phyloP scores from a whole-genome alignment of 176 grass and related monocot genomes.

The Oryza brachyantha region DNA sequence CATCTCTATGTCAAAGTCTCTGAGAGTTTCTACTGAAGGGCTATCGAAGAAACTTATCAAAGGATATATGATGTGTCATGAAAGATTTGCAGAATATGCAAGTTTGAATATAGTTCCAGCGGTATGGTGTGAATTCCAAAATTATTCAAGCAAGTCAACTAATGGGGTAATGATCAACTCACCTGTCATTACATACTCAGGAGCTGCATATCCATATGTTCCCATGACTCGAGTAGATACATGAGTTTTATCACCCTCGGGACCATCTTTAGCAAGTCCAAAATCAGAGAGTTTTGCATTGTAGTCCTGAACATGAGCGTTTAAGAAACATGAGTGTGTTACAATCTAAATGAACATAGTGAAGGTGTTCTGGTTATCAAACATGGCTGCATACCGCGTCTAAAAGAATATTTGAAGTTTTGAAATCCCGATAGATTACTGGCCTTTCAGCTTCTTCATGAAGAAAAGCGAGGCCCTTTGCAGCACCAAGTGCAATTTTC shows the following conservation, averaged over 20 bases:
- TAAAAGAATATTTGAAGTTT: slow-evolving; percentile 96
- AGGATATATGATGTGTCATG: background rate
- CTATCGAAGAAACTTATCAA: background rate
- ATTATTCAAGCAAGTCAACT: background rate
- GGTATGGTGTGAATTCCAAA: slow-evolving; percentile 6
- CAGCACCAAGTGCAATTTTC: slow-evolving; percentile 98
- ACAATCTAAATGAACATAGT: slow-evolving; percentile 16
- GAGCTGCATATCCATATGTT: slow-evolving; percentile 94
- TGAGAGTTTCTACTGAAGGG: background rate
- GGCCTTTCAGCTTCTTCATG: slow-evolving; percentile 99
- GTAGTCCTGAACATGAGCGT: slow-evolving; percentile 70
- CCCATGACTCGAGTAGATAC: slow-evolving; percentile 98
- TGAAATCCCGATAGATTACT: slow-evolving; percentile 99
- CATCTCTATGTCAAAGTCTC: background rate
- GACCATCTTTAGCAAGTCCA: slow-evolving; percentile 98
- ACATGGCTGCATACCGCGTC: slow-evolving; percentile 61
- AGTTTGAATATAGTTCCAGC: slow-evolving; percentile 17
- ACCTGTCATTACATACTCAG: slow-evolving; percentile 99
- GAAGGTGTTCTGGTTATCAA: background rate
- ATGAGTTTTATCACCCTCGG: slow-evolving; percentile 98
- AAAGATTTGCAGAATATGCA: background rate
- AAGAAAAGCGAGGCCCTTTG: slow-evolving; percentile 92
- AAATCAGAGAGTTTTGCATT: slow-evolving; percentile 99
- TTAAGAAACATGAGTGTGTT: slow-evolving; percentile 19
- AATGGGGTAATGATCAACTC: slow-evolving; percentile 10